These are phyloP conservation scores for Phaeosphaeriaceae sp. DNA, from an alignment of 2,329 filamentous ascomycete genomes.

Conservation along the genomic window DNA sequence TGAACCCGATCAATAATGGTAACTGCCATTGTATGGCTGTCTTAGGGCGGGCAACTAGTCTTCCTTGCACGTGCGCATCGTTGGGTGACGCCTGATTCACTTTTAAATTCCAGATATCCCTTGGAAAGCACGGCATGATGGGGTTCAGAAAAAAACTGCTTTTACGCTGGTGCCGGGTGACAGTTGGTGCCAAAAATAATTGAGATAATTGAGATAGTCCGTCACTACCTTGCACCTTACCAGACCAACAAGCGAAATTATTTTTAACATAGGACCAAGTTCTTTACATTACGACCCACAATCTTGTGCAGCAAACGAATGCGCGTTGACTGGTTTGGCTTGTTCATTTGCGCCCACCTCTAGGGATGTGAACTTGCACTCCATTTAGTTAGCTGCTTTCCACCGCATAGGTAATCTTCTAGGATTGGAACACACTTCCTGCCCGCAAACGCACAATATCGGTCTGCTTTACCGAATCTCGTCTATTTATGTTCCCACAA, in stretches of 20 bases:
- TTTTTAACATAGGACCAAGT: not conserved
- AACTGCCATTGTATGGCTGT: no score
- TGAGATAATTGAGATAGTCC: not conserved
- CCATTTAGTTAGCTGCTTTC: not conserved
- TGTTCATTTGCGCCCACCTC: not conserved
- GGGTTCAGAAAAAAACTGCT: not conserved
- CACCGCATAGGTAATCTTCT: not conserved
- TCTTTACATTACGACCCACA: not conserved
- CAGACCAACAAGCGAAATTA: not conserved
- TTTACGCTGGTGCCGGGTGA: no score
- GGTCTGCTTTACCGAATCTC: no score
- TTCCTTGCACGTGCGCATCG: not conserved
- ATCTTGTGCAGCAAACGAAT: constrained; percentile 1
- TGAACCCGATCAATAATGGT: no score
- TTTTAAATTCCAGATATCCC: not conserved
- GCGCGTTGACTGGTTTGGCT: constrained; percentile 1
- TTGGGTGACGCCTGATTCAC: not conserved
- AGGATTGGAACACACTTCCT: not conserved
- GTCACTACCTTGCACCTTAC: not conserved
- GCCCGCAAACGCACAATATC: not conserved
- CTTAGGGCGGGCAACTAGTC: no score
- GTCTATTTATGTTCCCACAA: no score
- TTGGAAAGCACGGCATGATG: not conserved
- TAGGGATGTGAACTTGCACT: not conserved
- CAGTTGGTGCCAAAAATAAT: no score